phyloP scores from a whole-genome alignment of 495 filamentous ascomycete species.

The Tuber microsphaerosporum region DNA sequence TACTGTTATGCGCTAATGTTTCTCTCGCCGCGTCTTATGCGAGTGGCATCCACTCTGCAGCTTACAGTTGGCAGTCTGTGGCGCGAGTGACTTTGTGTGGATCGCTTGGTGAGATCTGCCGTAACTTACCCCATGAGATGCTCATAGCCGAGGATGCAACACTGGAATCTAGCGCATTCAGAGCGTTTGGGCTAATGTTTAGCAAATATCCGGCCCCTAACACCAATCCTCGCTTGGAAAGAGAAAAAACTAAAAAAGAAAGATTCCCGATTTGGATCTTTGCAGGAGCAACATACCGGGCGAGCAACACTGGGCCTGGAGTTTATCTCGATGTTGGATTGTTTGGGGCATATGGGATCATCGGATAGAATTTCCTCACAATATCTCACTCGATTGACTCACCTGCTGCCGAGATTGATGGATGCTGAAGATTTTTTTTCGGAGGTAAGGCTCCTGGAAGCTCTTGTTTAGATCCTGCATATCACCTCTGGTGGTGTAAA shows the following conservation, averaged over 20 bases:
- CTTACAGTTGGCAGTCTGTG: not conserved
- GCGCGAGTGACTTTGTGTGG: not conserved
- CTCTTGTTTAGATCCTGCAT: not conserved
- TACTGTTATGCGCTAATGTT: no score
- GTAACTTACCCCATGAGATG: not conserved
- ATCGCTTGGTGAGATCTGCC: not conserved
- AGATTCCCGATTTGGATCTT: no score
- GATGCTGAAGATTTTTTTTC: not conserved
- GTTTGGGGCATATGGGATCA: not conserved
- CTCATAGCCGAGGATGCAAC: not conserved
- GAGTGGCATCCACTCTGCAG: no score
- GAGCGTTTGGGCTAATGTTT: not conserved
- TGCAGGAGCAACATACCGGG: no score
- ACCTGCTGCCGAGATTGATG: not conserved
- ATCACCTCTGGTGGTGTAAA: not conserved
- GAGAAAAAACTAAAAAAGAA: no score
- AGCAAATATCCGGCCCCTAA: not conserved
- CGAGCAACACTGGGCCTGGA: no score
- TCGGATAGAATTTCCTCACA: not conserved
- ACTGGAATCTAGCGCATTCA: not conserved
- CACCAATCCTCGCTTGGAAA: not conserved
- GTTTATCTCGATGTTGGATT: no score
- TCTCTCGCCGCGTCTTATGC: no score
- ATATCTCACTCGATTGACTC: not conserved
- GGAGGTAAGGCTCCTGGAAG: not conserved